Conservation (phyloP, 2,329 filamentous ascomycete genomes). For the Ceratocystis alfenasii region DNA sequence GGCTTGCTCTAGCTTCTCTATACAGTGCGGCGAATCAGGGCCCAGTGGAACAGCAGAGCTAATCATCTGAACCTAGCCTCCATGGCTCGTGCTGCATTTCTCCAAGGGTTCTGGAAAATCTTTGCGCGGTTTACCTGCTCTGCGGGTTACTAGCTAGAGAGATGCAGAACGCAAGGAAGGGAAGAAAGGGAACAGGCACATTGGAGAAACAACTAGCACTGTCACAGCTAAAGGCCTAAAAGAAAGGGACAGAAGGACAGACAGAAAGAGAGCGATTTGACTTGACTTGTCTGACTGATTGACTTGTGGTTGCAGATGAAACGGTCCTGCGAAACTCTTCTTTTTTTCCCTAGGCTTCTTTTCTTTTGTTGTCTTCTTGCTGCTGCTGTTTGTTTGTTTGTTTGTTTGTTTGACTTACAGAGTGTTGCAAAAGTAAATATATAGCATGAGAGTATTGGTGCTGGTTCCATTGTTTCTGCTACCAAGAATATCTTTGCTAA, state of each 20-base stretch:
- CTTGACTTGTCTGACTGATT: not conserved
- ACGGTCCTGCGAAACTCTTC: not conserved
- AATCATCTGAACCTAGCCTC: not conserved
- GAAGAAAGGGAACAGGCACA: not conserved
- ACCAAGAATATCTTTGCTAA: not conserved
- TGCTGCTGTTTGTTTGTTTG: not conserved
- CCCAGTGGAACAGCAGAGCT: not conserved
- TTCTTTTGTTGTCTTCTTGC: not conserved
- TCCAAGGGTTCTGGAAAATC: slow-evolving; percentile 3
- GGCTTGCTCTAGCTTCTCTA: slow-evolving; percentile 1
- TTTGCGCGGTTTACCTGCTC: not conserved
- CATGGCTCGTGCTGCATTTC: not conserved
- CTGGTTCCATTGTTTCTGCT: not conserved
- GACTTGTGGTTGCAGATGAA: not conserved
- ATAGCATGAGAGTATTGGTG: not conserved
- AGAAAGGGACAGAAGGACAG: not conserved
- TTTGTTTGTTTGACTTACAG: slow-evolving; percentile 1
- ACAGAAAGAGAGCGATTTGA: not conserved
- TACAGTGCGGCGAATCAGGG: slow-evolving; percentile 4
- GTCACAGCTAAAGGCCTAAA: no score
- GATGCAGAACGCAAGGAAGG: not conserved
- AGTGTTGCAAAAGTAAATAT: not conserved
- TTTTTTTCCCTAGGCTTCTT: not conserved
- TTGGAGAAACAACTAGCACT: no score
- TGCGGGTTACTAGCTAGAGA: not conserved